Base-by-base conservation (phyloP, 805 yeast species). In the Candida coleopterorum region DNA sequence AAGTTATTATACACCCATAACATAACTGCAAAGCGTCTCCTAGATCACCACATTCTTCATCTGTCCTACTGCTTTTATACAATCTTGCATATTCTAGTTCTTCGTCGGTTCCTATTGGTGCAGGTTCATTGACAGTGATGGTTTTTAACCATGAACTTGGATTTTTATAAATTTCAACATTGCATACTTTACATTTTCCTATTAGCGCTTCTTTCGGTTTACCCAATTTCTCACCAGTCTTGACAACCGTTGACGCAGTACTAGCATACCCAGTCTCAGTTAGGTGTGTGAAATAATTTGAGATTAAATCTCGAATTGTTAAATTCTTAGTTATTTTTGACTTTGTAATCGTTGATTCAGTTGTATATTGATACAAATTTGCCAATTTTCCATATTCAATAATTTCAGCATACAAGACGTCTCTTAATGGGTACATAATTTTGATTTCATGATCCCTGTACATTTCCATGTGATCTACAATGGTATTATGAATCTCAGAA, bases 161-260 rank as follows among this genome's bases (percentile, higher is more conserved):
- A 42, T 76, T 71, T 23, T 68, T 68, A 40, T 74, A 76, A 9
- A 83, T 70, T 2, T 58, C 63, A 4, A 57, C 64, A 1, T 71
- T 68, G 51, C 96, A 86, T 1, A 85, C 45, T 10, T 58, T 58
- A 56, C 95, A 86, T 5, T 32, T 35, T 1, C 50, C 41, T 11
- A 28, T 9, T 9, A 25, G 2, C 12, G 16, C 25, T 12, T 30
- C 27, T 16, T 29, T 27, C 0, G 85, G 85, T 6, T 67, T 67
- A 2, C 70, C 72, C 30, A 89, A 60, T 54, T 90, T 88, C 32
- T 80, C 80, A 4, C 93, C 96, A 0, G 95, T 88, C 46, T 85
- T 81, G 10, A 88, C 88, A 15, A 90, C 97, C 0, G 97, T 89
- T 0, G 96, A 83, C 3, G 89, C 88, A 2, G 90, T 85, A 39